Evolutionary conservation across 371 early-diverging fungal species (phyloP).

Genomic region (Blakeslea trispora): DNA sequence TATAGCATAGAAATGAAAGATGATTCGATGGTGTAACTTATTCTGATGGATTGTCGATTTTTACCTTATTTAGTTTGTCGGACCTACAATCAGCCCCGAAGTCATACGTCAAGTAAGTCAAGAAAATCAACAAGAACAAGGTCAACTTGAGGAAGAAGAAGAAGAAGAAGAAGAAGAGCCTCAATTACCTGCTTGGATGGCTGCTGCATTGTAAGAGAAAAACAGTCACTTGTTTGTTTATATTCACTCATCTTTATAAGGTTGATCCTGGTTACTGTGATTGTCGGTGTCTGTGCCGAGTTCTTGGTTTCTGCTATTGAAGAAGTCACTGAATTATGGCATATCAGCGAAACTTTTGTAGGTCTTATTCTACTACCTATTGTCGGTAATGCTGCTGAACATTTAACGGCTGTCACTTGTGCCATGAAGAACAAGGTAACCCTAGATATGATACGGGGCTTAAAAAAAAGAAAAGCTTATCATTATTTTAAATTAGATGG

Average conservation of each 20-base stretch:
- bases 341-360: constrained; percentile 77
- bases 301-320: constrained; percentile 81
- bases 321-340: constrained; percentile 63
- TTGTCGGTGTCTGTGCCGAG: constrained; percentile 81
- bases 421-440: constrained; percentile 79
- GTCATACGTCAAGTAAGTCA: background rate
- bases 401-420: constrained; percentile 80
- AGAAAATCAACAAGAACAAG: background rate
- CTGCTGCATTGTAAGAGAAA: constrained; percentile 40
- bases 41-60: background rate
- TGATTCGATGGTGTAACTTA: background rate
- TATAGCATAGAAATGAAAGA: background rate
- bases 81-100: constrained; percentile 11
- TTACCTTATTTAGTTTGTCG: constrained; percentile 22
- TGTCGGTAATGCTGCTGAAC: constrained; percentile 84
- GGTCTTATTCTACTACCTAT: constrained; percentile 87
- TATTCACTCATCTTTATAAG: constrained; percentile 3
- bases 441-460: no score
- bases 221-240: no score
- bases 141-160: constrained; percentile 25
- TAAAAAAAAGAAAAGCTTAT: no score
- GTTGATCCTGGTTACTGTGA: constrained; percentile 40
- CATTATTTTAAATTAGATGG: no score
- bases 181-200: constrained; percentile 56
- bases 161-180: constrained; percentile 57